Evolutionary conservation across 768 basidiomycete genomes (phyloP).

Genomic region (Galerina marginata): DNA sequence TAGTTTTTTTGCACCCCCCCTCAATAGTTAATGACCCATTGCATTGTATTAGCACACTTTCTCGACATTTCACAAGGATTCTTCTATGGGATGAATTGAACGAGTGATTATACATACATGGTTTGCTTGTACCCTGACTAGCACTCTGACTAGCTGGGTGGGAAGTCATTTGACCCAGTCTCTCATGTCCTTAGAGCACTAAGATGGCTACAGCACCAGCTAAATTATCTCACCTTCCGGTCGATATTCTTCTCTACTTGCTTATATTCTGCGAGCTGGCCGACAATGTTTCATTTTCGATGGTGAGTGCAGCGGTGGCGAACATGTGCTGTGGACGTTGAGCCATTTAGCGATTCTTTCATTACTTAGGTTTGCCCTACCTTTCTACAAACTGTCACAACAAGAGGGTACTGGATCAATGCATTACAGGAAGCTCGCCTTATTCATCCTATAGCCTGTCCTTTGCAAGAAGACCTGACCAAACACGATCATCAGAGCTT

Average conservation of each 20-base stretch:
- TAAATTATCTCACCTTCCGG: not conserved
- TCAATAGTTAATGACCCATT: constrained; percentile 20
- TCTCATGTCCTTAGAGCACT: not conserved
- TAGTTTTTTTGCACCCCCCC: constrained; percentile 26
- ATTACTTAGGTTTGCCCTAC: constrained; percentile 24
- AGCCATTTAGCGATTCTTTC: not conserved
- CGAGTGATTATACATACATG: not conserved
- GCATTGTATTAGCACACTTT: constrained; percentile 19
- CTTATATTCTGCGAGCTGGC: constrained; percentile 4
- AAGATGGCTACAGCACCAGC: not conserved
- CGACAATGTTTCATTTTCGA: not conserved
- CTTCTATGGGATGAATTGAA: not conserved
- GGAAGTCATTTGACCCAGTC: too few relatives aligned
- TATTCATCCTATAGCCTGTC: constrained; percentile 34
- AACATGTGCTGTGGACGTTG: not conserved
- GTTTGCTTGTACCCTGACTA: too few relatives aligned
- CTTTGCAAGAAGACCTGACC: constrained; percentile 30
- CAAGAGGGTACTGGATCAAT: constrained; percentile 35
- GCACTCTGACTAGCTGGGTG: too few relatives aligned
- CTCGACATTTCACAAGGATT: constrained; percentile 8
- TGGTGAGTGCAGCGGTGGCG: not conserved
- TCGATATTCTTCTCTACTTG: constrained; percentile 3
- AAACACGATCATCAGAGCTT: constrained; percentile 22
- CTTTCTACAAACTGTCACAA: constrained; percentile 25
- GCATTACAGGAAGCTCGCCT: constrained; percentile 27